Evolutionary conservation across 495 filamentous ascomycete species (phyloP).

Genomic region (Trichoderma erinaceum): DNA sequence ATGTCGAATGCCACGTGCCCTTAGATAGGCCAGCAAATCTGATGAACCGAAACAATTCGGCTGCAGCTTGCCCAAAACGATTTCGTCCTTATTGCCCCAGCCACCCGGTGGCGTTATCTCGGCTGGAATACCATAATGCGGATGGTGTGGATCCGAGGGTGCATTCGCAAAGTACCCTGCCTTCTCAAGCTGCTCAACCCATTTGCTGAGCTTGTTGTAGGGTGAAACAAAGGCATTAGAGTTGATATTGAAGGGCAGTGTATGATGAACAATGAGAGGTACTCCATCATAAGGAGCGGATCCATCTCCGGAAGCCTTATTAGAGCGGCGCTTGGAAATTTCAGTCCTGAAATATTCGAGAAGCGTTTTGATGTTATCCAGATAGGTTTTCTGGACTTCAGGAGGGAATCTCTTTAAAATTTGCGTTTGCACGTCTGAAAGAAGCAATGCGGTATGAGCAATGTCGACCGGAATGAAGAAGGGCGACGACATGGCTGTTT

Average conservation of each 20-base stretch:
- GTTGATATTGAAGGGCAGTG: constrained; percentile 13
- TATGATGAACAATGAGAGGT: constrained; percentile 11
- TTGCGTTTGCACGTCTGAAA: constrained; percentile 15
- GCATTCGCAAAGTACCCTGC: background rate
- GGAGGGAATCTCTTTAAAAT: background rate
- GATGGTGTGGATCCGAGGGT: background rate
- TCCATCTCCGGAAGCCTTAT: background rate
- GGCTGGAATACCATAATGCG: background rate
- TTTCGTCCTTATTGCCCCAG: background rate
- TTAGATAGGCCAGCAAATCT: background rate
- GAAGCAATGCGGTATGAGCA: background rate
- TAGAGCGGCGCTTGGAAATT: background rate
- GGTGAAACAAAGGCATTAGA: constrained; percentile 13
- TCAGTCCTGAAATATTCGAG: background rate
- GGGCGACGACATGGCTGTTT: constrained; percentile 11
- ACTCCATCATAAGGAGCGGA: background rate
- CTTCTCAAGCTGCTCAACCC: constrained; percentile 3
- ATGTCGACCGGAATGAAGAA: constrained; percentile 12
- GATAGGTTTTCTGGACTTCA: background rate
- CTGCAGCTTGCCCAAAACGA: background rate
- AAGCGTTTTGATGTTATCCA: background rate
- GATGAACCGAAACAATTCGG: constrained; percentile 11
- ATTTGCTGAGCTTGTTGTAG: constrained; percentile 13
- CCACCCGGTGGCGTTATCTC: background rate
- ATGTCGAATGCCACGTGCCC: background rate